Evolutionary conservation across 2,329 filamentous ascomycete genomes (phyloP), one percentile per base, ranked within the genome.

Genomic region (Ceratocystis albifundus): DNA sequence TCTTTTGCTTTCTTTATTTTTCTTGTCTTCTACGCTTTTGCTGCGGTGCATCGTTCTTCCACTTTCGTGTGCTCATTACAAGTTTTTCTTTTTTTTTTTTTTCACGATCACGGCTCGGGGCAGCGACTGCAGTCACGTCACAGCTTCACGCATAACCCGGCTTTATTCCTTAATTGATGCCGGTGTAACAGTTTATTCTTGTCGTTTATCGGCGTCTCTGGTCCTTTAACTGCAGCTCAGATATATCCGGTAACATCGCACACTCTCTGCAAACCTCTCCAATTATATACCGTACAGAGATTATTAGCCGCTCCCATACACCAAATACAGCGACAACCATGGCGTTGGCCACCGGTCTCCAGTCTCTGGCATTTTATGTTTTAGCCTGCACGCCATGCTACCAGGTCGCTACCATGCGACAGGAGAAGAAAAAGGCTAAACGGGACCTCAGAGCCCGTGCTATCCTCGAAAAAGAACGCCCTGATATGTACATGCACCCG

Each of bases 341-440:
- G 77, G 78, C 76, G 69, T 74, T 86, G 69, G 77, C 78, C 67
- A 79, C 83, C 68, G 84, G 84, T 71, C 78, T 90, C 41, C 89
- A 90, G 75, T 91, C 88, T 65, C 87, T 87, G 70, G 77, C 89
- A 74, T 92, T 91, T 79, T 90, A 89, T 78, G 80, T 90, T 70
- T 77, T 88, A 68, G 88, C 88, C 66, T 93, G 89, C 74, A 86
- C 87, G 69, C 88, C 88, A 76, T 96, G 91, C 77, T 81, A 86
- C 66, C 84, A 89, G 70, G 82, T 87, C 68, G 80, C 82, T 64
- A 83, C 88, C 73, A 85, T 85, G 69, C 84, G 87, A 71, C 88
- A 87, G 74, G 82, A 87, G 67, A 87, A 84, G 75, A 82, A 84
- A 70, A 82, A 89, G 73, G 88, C 89, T 62, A 85, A 84, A 72